Percentiles rank a stretch among this genome's conserved stretches.
Evolutionary conservation across 495 filamentous ascomycete species (phyloP).

Genomic region (Penicillium nucicola): DNA sequence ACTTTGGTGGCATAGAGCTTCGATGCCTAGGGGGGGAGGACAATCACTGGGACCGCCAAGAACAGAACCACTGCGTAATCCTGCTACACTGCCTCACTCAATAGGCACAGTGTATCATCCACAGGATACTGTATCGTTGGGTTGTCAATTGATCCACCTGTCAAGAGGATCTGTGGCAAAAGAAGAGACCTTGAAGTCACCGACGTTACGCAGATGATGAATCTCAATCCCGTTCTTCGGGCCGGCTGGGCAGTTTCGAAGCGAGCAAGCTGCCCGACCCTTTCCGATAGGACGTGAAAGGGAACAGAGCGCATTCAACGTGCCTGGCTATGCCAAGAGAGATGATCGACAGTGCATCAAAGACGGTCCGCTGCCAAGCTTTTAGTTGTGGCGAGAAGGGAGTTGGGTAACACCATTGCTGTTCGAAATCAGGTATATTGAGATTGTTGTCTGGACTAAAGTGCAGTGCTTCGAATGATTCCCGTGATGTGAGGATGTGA

Average conservation of each 20-base stretch:
- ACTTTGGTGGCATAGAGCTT: constrained; percentile 5
- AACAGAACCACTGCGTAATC: not conserved
- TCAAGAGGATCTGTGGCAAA: not conserved
- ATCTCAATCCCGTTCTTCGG: constrained; percentile 11
- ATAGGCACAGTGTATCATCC: not conserved
- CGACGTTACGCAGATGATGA: constrained; percentile 14
- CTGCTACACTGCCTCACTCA: not conserved
- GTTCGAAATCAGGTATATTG: not conserved
- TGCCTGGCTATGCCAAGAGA: constrained; percentile 29
- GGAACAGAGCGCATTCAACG: constrained; percentile 12
- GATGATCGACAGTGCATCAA: constrained; percentile 34
- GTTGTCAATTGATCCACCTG: not conserved
- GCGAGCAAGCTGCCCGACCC: not conserved
- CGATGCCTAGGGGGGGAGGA: constrained; percentile 20
- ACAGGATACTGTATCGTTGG: not conserved
- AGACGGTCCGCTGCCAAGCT: constrained; percentile 39
- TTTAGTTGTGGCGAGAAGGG: constrained; percentile 2
- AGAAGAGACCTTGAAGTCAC: not conserved
- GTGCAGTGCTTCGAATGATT: too few species aligned
- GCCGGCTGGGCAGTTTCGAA: constrained; percentile 4
- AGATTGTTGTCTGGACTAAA: too few species aligned
- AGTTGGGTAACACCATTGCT: constrained; percentile 3
- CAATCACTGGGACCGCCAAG: constrained; percentile 14
- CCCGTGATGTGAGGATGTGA: too few species aligned
- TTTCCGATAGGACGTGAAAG: constrained; percentile 6